Evolutionary conservation across 495 filamentous ascomycete genomes (phyloP), one percentile per base, ranked within the genome.

Genomic region (Saxophila tyrrhenica): DNA sequence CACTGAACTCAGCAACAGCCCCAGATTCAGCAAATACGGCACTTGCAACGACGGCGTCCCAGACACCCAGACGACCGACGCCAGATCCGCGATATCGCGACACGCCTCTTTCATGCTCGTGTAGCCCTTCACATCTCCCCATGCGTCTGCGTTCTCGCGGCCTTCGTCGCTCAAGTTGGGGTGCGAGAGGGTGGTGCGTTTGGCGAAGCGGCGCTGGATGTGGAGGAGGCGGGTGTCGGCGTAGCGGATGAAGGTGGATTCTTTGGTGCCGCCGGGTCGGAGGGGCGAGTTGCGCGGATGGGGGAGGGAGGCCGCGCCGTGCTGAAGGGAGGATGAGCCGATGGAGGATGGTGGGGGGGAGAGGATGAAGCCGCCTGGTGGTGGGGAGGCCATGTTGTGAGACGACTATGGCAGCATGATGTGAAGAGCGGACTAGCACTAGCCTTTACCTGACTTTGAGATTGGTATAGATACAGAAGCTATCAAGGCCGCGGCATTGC

Each of bases 21-120:
- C 87, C 47, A 95, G 73, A 51, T 80, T 84, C 21, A 95, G 78
- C 10, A 95, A 73, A 62, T 85, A 88, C 25, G 87, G 84, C 13
- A 88, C 80, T 70, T 94, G 87, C n/a, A 95, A 73, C 39, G 77
- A 79, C 29, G 89, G 87, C 10, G 87, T 92, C 2, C 85, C 85
- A 41, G 78, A 84, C 22, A 84, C 72, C 89, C 89, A 95, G 8
- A 94, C 67, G 11, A 90, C 77, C 69, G 91, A 83, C 16, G 91
- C 69, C 16, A 91, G 56, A 7, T 68, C 70, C 39, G 88, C 83
- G 0, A 94, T 65, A 63, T 94, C 87, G 45, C 70, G 76, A 15
- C 75, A 84, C 5, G 86, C 70, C 52, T 91, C 82, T 16, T 65
- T 70, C 65, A 92, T 84, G 55, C 66, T 78, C 48, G 75, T 75